Evolutionary conservation across 106 monocot species (phyloP).

Genomic region (Dendrobium nobile): DNA sequence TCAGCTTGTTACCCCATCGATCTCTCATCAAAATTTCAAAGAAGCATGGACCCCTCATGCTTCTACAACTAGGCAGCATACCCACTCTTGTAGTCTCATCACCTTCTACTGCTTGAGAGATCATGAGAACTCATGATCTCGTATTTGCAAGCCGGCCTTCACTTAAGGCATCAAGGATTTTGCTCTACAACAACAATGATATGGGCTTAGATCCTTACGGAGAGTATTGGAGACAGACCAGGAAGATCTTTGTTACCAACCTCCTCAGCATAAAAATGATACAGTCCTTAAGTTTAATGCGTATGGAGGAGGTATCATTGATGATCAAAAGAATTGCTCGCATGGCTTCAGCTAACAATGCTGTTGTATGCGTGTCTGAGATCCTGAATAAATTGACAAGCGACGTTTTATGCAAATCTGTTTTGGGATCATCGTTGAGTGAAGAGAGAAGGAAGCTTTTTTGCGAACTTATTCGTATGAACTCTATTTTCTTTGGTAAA

Average conservation of each 20-base stretch:
- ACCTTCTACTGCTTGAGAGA: background rate
- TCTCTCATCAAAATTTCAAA: background rate
- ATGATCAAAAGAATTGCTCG: background rate
- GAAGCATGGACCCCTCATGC: slow-evolving; percentile 23
- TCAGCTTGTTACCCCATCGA: slow-evolving; percentile 5
- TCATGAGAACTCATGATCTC: slow-evolving; percentile 7
- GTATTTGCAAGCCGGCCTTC: slow-evolving; percentile 5
- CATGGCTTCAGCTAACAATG: background rate
- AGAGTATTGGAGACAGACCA: slow-evolving; percentile 8
- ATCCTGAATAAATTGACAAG: background rate
- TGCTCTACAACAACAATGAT: background rate
- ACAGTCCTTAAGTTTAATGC: background rate
- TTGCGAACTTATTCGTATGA: background rate
- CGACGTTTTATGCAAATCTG: slow-evolving; percentile 4
- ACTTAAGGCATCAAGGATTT: background rate
- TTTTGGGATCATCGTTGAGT: background rate
- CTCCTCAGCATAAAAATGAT: slow-evolving; percentile 1
- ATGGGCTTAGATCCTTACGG: slow-evolving; percentile 6
- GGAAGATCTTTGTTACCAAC: background rate
- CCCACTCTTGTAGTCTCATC: slow-evolving; percentile 21
- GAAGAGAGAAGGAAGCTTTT: background rate
- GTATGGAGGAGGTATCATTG: slow-evolving; percentile 3
- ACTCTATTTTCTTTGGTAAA: background rate
- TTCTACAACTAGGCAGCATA: slow-evolving; percentile 10
- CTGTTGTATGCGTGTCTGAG: background rate